Base-by-base conservation (phyloP, 495 filamentous ascomycete genomes). In the Aspergillus ellipticus region DNA sequence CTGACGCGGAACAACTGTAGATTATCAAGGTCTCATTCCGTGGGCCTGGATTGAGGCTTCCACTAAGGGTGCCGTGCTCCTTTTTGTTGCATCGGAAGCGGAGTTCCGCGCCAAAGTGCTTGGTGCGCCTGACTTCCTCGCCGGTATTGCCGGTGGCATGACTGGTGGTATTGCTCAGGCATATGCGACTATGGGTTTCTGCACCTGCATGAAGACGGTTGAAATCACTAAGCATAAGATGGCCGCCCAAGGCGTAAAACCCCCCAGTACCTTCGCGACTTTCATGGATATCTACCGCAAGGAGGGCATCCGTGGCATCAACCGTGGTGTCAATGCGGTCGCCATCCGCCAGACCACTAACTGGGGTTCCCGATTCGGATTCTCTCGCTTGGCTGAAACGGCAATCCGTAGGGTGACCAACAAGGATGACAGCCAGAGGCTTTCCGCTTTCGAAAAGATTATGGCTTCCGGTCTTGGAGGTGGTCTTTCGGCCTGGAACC, bases 11-110 rank as follows among this genome's bases (percentile, higher is more conserved):
- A 53, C 55, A 9, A 24, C 39, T 39, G 9, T 54, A 98, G 94
- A 96, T 79, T 98, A 96, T 81, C 94, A 98, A 83, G 94, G 94
- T 75, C 88, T 98, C 66, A 98, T 98, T 74, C 94, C 94, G 60
- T 98, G 94, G 94, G 94, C 94, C 77, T 98, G 94, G 94, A 98
- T 98, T 81, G 94, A 98, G 82, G 95, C 95, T 73, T 97, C 94
- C 64, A 97, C 95, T 72, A 98, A 98, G 79, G 94, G 94, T 68
- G 94, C 94, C 61, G 94, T 98, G 60, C 88, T 98, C 69, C 90
- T 98, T 75, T 98, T 98, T 77, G 92, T 98, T 74, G 92, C 95
- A 65, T 95, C 92, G 60, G 94, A 98, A 78, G 93, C 92, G 73
- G 94, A 98, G 78, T 97, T 87, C 82, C 85, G 91, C 68, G 92